phyloP scores from a whole-genome alignment of 2,329 filamentous ascomycete genomes.

The Byssothecium circinans region DNA sequence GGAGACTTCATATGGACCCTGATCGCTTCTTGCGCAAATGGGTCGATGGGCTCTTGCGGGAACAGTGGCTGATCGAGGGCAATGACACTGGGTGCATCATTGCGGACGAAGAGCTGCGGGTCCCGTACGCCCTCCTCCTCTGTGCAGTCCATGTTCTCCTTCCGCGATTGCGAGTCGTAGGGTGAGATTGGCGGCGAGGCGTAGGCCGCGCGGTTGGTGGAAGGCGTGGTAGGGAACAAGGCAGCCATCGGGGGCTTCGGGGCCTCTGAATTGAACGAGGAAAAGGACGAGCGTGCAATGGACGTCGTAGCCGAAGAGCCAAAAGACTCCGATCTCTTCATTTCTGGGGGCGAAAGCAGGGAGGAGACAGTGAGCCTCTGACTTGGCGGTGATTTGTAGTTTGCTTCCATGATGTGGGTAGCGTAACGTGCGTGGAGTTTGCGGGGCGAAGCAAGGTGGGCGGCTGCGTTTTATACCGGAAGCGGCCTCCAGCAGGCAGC shows the following conservation, averaged over 20 bases:
- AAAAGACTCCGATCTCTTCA: conserved; percentile 45
- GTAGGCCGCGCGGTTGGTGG: conserved; percentile 34
- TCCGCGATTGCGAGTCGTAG: conserved; percentile 38
- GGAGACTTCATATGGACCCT: conserved; percentile 39
- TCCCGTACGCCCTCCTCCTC: conserved; percentile 36
- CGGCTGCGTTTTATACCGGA: conserved; percentile 31
- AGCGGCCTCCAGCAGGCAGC: conserved; percentile 29
- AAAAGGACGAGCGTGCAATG: conserved; percentile 25
- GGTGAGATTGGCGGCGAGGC: conserved; percentile 47
- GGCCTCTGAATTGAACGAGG: conserved; percentile 31
- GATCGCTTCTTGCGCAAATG: conserved; percentile 30
- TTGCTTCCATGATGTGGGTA: conserved; percentile 34
- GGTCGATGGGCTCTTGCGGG: conserved; percentile 31
- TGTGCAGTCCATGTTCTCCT: conserved; percentile 38
- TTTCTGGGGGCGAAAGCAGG: conserved; percentile 45
- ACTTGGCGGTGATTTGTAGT: conserved; percentile 32
- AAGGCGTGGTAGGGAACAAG: conserved; percentile 23
- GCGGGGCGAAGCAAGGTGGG: conserved; percentile 10
- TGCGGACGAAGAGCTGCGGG: conserved; percentile 40
- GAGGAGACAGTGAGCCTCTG: conserved; percentile 40
- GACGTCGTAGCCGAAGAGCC: conserved; percentile 32
- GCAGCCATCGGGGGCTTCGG: conserved; percentile 25
- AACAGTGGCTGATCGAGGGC: conserved; percentile 40
- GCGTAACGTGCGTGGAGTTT: background rate
- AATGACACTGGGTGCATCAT: conserved; percentile 29